Conservation (phyloP, 2,329 filamentous ascomycete species). For the Exophiala lecanii-corni region DNA sequence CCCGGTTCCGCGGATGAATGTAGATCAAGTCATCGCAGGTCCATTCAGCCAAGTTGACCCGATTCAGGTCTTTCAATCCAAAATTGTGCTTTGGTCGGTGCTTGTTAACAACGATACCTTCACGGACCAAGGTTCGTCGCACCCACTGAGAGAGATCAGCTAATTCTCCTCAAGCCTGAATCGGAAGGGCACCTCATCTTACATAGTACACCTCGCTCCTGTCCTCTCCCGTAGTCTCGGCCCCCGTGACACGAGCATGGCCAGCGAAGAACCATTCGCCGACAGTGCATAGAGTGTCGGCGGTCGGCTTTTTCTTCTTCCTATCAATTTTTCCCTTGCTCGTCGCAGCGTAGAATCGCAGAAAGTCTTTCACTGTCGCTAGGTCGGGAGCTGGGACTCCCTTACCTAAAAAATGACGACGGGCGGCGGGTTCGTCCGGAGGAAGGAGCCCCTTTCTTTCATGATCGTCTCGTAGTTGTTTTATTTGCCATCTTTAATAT, state of each 20-base stretch:
- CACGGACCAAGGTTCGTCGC: slow-evolving; percentile 6
- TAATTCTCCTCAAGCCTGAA: not conserved
- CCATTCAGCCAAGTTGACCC: slow-evolving; percentile 13
- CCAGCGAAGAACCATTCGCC: slow-evolving; percentile 22
- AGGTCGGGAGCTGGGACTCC: slow-evolving; percentile 9
- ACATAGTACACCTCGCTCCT: slow-evolving; percentile 20
- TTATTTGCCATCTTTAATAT: slow-evolving; percentile 4
- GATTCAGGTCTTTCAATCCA: slow-evolving; percentile 8
- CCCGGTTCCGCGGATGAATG: slow-evolving; percentile 14
- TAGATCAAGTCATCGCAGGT: slow-evolving; percentile 17
- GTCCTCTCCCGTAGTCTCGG: slow-evolving; percentile 9
- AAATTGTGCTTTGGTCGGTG: slow-evolving; percentile 19
- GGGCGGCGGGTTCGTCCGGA: slow-evolving; percentile 6
- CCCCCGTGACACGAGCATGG: slow-evolving; percentile 11
- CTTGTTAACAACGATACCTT: slow-evolving; percentile 20
- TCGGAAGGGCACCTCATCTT: not conserved
- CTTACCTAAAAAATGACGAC: not conserved
- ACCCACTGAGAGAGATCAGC: slow-evolving; percentile 11
- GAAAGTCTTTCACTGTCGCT: slow-evolving; percentile 21
- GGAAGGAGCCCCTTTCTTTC: slow-evolving; percentile 6
- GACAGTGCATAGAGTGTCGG: slow-evolving; percentile 10
- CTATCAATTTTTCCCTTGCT: slow-evolving; percentile 7
- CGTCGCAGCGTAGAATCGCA: slow-evolving; percentile 16
- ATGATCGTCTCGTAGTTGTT: slow-evolving; percentile 6
- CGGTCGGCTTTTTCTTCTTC: slow-evolving; percentile 7